A percentile compares a stretch with the other conserved stretches of the same genome.
These are phyloP conservation scores for Achaetomium macrosporum DNA, from an alignment of 2,329 filamentous ascomycete species.

Conservation along the genomic window DNA sequence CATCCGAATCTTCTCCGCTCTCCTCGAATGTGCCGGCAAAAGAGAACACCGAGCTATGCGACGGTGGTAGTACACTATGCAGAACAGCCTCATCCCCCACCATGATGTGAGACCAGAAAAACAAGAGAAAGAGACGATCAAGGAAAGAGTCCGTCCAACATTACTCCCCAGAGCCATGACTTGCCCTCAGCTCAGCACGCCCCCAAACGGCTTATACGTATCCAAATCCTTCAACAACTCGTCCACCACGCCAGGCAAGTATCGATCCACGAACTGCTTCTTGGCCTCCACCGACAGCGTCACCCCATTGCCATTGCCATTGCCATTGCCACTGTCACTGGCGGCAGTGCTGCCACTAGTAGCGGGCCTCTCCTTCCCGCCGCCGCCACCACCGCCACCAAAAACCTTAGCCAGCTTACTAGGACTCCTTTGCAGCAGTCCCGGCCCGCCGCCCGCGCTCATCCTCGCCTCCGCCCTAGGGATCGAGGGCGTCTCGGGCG, in stretches of 20 bases:
- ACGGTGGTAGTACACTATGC: not conserved
- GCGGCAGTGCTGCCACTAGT: not conserved
- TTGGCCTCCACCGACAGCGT: slow-evolving; percentile 24
- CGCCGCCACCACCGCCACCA: slow-evolving; percentile 31
- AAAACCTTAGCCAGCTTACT: slow-evolving; percentile 61
- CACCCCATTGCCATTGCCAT: slow-evolving; percentile 24
- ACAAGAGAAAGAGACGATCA: not conserved
- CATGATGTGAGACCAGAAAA: not conserved
- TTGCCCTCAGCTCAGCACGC: slow-evolving; percentile 42
- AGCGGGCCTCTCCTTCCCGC: not conserved
- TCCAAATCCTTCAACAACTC: slow-evolving; percentile 51
- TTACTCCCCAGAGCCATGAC: not conserved
- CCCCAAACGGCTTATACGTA: slow-evolving; percentile 59
- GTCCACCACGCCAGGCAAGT: slow-evolving; percentile 25
- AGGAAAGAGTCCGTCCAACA: not conserved
- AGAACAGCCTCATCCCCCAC: not conserved
- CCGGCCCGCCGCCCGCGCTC: slow-evolving; percentile 35
- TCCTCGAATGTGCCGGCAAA: not conserved
- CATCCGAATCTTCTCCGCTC: not conserved
- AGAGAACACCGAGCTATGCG: slow-evolving; percentile 2
- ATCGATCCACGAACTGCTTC: slow-evolving; percentile 24
- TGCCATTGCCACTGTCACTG: slow-evolving; percentile 7
- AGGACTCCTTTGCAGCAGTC: slow-evolving; percentile 59
- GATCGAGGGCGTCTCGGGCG: slow-evolving; percentile 71
- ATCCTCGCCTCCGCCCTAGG: slow-evolving; percentile 41